Evolutionary conservation across 495 filamentous ascomycete genomes (phyloP).

Genomic region (Xylaria bambusicola): DNA sequence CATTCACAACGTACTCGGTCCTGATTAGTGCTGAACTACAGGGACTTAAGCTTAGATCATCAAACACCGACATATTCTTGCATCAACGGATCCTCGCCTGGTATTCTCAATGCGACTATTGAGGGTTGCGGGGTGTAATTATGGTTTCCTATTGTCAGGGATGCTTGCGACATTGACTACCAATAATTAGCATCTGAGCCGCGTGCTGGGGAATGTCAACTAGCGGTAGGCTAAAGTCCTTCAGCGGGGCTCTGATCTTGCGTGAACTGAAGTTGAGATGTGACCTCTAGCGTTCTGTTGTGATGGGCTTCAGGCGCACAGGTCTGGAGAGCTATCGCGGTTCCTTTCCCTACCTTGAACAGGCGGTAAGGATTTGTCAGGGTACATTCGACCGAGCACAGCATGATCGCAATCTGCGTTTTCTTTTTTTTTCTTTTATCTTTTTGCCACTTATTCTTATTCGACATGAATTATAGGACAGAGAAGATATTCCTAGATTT

Average conservation of each 20-base stretch:
- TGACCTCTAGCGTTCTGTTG: neutral
- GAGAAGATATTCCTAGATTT: neutral
- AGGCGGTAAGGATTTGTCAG: conserved; percentile 1
- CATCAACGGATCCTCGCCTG: neutral
- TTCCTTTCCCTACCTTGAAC: neutral
- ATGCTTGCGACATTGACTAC: conserved; percentile 4
- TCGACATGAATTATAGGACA: neutral
- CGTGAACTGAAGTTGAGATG: too few species aligned
- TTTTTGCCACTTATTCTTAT: conserved; percentile 1
- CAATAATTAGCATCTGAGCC: neutral
- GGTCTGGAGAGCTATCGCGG: neutral
- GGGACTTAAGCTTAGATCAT: neutral
- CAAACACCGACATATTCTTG: neutral
- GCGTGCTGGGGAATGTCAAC: neutral
- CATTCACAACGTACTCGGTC: neutral
- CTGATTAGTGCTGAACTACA: neutral
- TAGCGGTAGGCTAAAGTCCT: neutral
- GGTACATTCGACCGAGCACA: neutral
- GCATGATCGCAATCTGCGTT: neutral
- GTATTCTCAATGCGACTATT: neutral
- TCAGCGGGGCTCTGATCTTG: neutral
- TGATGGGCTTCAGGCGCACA: neutral
- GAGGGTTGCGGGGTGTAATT: neutral
- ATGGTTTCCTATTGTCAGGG: neutral
- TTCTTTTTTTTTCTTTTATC: neutral